Conservation (phyloP, 305 asterid species). For the Fraxinus greggii region DNA sequence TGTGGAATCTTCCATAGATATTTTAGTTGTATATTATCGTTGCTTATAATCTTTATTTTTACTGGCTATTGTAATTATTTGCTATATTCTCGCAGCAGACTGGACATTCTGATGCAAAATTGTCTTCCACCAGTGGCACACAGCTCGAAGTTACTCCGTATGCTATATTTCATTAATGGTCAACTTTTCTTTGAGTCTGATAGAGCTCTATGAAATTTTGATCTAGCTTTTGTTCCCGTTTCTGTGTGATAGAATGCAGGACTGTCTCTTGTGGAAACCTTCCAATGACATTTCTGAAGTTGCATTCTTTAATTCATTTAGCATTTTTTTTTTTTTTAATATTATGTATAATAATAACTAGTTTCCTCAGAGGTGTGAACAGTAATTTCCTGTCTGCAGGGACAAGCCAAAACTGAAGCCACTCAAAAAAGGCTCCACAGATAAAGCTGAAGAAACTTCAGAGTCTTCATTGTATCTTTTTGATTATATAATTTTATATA, state of each 20-base stretch:
- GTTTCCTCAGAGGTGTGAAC: constrained; percentile 21
- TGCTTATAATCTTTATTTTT: constrained; percentile 6
- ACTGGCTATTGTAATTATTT: constrained; percentile 19
- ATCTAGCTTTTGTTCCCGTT: not conserved
- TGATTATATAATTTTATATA: not conserved
- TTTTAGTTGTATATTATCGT: not conserved
- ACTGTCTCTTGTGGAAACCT: not conserved
- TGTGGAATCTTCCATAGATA: not conserved
- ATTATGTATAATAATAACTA: constrained; percentile 7
- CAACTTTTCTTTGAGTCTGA: constrained; percentile 5
- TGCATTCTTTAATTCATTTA: not conserved
- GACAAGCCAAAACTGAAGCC: constrained; percentile 53
- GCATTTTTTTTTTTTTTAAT: not conserved
- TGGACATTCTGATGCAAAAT: constrained; percentile 42
- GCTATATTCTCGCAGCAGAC: constrained; percentile 39
- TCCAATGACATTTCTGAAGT: constrained; percentile 14
- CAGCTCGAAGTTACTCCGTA: constrained; percentile 54
- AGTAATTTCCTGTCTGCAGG: constrained; percentile 47
- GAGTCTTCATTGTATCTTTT: constrained; percentile 65
- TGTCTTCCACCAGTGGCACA: constrained; percentile 50
- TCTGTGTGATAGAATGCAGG: constrained; percentile 4
- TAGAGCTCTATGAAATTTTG: constrained; percentile 8
- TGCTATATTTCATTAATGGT: constrained; percentile 25
- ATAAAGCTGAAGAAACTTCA: constrained; percentile 48
- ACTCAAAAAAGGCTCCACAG: constrained; percentile 44